phyloP scores from a whole-genome alignment of 176 grass and related monocot genomes.

The Dactylis glomerata region DNA sequence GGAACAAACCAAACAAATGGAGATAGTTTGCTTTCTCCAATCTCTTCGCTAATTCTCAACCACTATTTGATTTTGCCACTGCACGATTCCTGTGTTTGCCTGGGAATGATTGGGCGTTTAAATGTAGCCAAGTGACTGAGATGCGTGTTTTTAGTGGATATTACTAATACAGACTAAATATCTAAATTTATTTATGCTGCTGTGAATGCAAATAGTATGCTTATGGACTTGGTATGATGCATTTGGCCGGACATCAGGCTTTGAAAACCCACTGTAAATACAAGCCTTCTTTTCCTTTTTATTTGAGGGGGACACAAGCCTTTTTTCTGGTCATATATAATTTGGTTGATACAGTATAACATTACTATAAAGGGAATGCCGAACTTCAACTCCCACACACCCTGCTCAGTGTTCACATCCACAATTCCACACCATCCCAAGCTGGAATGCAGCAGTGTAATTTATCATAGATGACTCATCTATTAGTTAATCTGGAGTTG shows the following conservation, averaged over 20 bases:
- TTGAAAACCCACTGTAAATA: background rate
- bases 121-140: background rate
- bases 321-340: background rate
- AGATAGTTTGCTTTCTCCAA: background rate
- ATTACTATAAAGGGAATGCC: background rate
- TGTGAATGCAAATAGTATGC: background rate
- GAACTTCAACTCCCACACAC: background rate
- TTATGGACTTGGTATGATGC: constrained; percentile 18
- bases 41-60: background rate
- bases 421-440: background rate
- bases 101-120: background rate
- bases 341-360: background rate
- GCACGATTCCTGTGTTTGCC: background rate
- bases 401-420: background rate
- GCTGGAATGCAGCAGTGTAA: background rate
- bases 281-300: background rate
- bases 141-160: background rate
- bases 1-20: constrained; percentile 1
- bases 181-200: background rate
- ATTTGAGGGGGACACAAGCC: background rate
- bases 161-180: background rate
- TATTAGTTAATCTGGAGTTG: background rate
- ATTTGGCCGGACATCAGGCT: background rate
- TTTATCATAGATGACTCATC: background rate
- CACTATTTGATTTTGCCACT: constrained; percentile 2